These are phyloP conservation scores for Podospora bellae-mahoneyi DNA, from an alignment of 495 filamentous ascomycete species.

Conservation along the genomic window DNA sequence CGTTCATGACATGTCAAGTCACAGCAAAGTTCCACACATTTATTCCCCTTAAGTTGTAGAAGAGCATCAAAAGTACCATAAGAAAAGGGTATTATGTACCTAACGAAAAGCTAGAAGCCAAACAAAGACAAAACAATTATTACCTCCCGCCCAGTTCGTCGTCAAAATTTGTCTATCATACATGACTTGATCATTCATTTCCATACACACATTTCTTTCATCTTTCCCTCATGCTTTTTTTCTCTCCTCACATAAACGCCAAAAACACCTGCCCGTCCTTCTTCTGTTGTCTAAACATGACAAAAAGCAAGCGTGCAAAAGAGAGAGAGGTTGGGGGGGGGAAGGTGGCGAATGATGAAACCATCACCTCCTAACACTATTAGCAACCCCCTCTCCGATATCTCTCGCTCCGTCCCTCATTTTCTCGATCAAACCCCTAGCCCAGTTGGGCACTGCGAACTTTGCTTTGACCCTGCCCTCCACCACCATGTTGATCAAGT, in stretches of 20 bases:
- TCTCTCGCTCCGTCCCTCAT: constrained; percentile 33
- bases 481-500: constrained; percentile 75
- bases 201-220: neutral
- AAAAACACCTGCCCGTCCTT: neutral
- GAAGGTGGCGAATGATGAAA: neutral
- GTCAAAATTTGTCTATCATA: neutral
- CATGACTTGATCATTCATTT: neutral
- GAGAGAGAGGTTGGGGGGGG: neutral
- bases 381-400: constrained; percentile 26
- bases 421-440: constrained; percentile 41
- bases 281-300: neutral
- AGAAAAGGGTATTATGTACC: neutral
- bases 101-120: neutral
- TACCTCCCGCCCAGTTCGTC: neutral
- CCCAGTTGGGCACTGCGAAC: constrained; percentile 49
- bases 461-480: constrained; percentile 75
- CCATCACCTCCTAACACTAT: constrained; percentile 23
- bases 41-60: neutral
- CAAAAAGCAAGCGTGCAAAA: neutral
- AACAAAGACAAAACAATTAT: neutral
- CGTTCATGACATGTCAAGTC: no score
- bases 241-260: neutral
- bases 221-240: neutral
- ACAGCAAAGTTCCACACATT: no score
- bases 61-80: neutral